A percentile compares a stretch with the other conserved stretches of the same genome.
These are phyloP conservation scores for Rhododendron vialii DNA, from an alignment of 148 eudicot species.

Conservation along the genomic window DNA sequence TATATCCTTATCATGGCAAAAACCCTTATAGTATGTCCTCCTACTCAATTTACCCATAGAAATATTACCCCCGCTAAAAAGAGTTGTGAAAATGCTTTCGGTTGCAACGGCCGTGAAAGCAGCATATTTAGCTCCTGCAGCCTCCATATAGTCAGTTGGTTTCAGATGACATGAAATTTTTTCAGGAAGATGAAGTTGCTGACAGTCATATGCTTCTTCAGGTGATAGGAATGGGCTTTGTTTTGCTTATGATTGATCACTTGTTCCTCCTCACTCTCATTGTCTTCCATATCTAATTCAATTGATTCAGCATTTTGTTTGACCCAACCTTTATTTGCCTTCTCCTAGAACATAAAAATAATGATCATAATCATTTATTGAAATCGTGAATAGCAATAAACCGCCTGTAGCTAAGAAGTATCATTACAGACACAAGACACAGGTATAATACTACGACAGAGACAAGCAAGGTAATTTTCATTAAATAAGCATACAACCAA, in stretches of 20 bases:
- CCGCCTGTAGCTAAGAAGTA: too few species aligned
- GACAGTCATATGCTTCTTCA: constrained; percentile 18
- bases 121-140: constrained; percentile 71
- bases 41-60: too few species aligned
- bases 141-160: background rate
- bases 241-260: constrained; percentile 53
- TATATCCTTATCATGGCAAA: too few species aligned
- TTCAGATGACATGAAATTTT: background rate
- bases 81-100: constrained; percentile 83
- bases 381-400: background rate
- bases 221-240: constrained; percentile 45
- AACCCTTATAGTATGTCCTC: too few species aligned
- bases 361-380: background rate
- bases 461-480: too few species aligned
- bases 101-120: constrained; percentile 83
- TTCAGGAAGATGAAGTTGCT: background rate
- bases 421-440: too few species aligned
- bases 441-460: too few species aligned
- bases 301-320: constrained; percentile 67
- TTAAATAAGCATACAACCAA: too few species aligned
- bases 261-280: constrained; percentile 91
- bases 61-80: constrained; percentile 80
- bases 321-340: constrained; percentile 66
- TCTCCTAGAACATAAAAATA: constrained; percentile 40
- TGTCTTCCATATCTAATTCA: constrained; percentile 61